These are phyloP conservation scores for Phytophthora podocarpi DNA, from an alignment of 352 stramenopile genomes.

Conservation along the genomic window DNA sequence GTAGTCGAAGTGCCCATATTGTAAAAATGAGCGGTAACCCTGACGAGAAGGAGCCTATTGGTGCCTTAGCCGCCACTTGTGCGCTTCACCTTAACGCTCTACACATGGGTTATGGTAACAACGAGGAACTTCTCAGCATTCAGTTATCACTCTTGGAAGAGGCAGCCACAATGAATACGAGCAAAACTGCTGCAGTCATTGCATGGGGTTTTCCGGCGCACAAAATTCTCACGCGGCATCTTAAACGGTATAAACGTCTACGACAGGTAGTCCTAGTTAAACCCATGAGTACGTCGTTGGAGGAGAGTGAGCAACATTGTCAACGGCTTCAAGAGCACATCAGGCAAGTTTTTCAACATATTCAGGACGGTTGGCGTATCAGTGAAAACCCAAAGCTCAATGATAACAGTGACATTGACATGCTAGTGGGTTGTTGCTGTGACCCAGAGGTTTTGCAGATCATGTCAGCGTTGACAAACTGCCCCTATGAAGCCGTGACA, in stretches of 20 bases:
- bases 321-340: slow-evolving; percentile 31
- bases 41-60: slow-evolving; percentile 7
- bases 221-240: slow-evolving; percentile 35
- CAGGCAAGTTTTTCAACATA: slow-evolving; percentile 8
- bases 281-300: slow-evolving; percentile 2
- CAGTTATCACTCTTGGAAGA: slow-evolving; percentile 52
- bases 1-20: slow-evolving; percentile 23
- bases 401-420: slow-evolving; percentile 12
- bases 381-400: slow-evolving; percentile 1
- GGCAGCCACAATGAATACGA: slow-evolving; percentile 23
- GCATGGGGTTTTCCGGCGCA: slow-evolving; percentile 36
- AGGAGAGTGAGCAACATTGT: slow-evolving; percentile 30
- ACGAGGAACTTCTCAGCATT: slow-evolving; percentile 32
- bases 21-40: not conserved
- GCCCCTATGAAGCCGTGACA: not conserved
- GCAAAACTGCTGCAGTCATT: slow-evolving; percentile 32
- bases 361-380: slow-evolving; percentile 5
- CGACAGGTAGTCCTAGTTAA: slow-evolving; percentile 16
- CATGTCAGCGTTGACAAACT: slow-evolving; percentile 18
- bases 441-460: slow-evolving; percentile 23
- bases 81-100: slow-evolving; percentile 47
- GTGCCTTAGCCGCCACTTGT: slow-evolving; percentile 40
- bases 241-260: slow-evolving; percentile 42
- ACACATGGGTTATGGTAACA: slow-evolving; percentile 12
- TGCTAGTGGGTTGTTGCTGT: slow-evolving; percentile 27